Base-by-base conservation (phyloP, 2,329 filamentous ascomycete genomes). In the Alternaria longipes region DNA sequence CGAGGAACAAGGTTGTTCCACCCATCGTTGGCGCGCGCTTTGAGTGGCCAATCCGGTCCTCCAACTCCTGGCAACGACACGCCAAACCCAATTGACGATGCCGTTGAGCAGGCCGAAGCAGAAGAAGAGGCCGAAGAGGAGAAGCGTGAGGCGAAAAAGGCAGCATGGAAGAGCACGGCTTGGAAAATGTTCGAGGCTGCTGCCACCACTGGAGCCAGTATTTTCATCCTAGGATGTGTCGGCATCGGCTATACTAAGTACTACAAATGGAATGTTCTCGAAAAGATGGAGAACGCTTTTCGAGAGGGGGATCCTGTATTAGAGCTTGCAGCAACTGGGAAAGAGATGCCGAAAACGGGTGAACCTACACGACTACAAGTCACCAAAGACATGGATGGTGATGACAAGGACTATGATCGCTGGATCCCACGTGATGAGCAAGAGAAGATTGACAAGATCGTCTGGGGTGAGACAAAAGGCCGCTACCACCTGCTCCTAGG, bases 281-380 rank as follows among this genome's bases (percentile, higher is more conserved):
- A 89, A 66, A 99, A 99, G 81, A 98, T 99, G 84, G 88, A 91
- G 67, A 90, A 91, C 70, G 95, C 95, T 24, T 99, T 99, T 79
- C 86, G 91, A 59, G 93, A 94, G 1, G 95, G 95, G 11, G 95
- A 99, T 76, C 94, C 93, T 1, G 93, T 94, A 26, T 87, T 94
- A 18, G 94, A 91, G 59, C 82, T 97, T 54, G 79, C 78, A 36
- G 78, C 72, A 1, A 66, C 56, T 22, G 76, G 77, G 4, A 79
- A 78, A 56, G 75, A 78, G 62, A 62, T 78, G 3, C 72, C 73
- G 8, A 61, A 28, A 24, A 14, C 42, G 1, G 62, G 66, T 51
- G 71, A 74, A 34, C 71, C 71, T n/a, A 66, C 65, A 1, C 60
- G 55, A 49, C 28, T 36, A 22, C 62, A 66, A 32, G 62, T 70